phyloP scores from a whole-genome alignment of 2,329 filamentous ascomycete species.

The Penicillium occitanis region DNA sequence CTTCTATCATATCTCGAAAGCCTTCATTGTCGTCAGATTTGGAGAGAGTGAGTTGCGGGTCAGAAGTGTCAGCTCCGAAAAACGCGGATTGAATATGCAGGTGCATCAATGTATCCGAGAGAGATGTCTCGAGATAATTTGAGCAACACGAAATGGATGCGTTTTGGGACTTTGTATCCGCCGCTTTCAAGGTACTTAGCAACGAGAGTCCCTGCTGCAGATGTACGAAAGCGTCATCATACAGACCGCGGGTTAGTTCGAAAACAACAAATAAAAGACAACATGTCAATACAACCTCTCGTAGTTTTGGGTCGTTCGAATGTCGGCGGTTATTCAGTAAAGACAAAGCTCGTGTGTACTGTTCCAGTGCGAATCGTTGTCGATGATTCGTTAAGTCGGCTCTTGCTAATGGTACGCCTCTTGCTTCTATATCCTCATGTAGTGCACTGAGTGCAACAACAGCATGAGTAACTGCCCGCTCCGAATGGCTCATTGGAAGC shows the following conservation, averaged over 20 bases:
- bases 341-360: constrained; percentile 27
- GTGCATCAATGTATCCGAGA: constrained; percentile 21
- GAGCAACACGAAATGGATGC: background rate
- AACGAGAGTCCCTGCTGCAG: constrained; percentile 28
- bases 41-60: background rate
- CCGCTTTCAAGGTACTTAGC: constrained; percentile 12
- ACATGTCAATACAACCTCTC: constrained; percentile 26
- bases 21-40: background rate
- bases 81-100: constrained; percentile 21
- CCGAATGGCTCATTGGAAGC: constrained; percentile 28
- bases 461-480: constrained; percentile 27
- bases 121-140: constrained; percentile 8
- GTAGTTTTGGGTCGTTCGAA: constrained; percentile 23
- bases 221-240: constrained; percentile 26
- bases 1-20: constrained; percentile 9
- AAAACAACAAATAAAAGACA: constrained; percentile 30
- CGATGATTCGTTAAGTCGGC: constrained; percentile 18
- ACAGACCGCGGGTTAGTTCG: constrained; percentile 29
- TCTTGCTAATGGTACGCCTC: constrained; percentile 18
- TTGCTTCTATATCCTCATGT: constrained; percentile 24
- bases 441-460: constrained; percentile 28
- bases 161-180: background rate
- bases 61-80: constrained; percentile 13
- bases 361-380: constrained; percentile 28
- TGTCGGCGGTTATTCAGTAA: constrained; percentile 23